Percentiles rank a stretch among this genome's conserved stretches.
Conservation (phyloP, 805 yeast genomes). For the Monosporozyma servazzii region DNA sequence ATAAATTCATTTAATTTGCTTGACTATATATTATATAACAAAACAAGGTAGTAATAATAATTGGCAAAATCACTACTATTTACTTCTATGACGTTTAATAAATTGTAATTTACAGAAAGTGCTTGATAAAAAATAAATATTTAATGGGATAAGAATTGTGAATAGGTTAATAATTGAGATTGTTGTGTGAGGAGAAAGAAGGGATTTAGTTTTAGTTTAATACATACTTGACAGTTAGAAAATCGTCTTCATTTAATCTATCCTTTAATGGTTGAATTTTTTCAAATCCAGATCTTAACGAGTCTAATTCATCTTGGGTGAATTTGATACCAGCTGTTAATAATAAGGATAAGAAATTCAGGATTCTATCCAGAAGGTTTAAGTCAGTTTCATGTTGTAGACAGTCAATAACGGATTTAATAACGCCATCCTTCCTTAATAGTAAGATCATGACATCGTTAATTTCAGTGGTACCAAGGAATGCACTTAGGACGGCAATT, state of each 20-base stretch:
- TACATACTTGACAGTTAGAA: slow-evolving; percentile 40
- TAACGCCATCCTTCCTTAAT: slow-evolving; percentile 30
- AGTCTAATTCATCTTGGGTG: slow-evolving; percentile 33
- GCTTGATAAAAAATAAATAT: slow-evolving; percentile 11
- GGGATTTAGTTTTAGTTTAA: slow-evolving; percentile 6
- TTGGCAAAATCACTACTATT: neutral
- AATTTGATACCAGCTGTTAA: slow-evolving; percentile 39
- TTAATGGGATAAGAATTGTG: neutral
- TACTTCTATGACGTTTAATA: slow-evolving; percentile 18
- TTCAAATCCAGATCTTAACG: slow-evolving; percentile 32
- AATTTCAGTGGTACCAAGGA: slow-evolving; percentile 44
- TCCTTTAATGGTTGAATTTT: slow-evolving; percentile 37
- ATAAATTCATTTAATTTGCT: neutral
- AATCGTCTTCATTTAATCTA: slow-evolving; percentile 47
- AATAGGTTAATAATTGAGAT: neutral
- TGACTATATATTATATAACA: neutral
- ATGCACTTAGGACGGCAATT: slow-evolving; percentile 49
- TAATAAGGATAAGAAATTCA: slow-evolving; percentile 42
- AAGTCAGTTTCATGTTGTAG: slow-evolving; percentile 29
- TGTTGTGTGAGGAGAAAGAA: slow-evolving; percentile 4
- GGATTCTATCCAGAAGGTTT: slow-evolving; percentile 48
- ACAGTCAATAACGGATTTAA: slow-evolving; percentile 22
- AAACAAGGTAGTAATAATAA: neutral
- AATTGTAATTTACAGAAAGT: slow-evolving; percentile 31
- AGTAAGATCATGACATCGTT: slow-evolving; percentile 30